A percentile compares a stretch with the other conserved stretches of the same genome.
These are phyloP conservation scores for Monsonia emarginata DNA, from an alignment of 441 rosid genomes.

Conservation along the genomic window DNA sequence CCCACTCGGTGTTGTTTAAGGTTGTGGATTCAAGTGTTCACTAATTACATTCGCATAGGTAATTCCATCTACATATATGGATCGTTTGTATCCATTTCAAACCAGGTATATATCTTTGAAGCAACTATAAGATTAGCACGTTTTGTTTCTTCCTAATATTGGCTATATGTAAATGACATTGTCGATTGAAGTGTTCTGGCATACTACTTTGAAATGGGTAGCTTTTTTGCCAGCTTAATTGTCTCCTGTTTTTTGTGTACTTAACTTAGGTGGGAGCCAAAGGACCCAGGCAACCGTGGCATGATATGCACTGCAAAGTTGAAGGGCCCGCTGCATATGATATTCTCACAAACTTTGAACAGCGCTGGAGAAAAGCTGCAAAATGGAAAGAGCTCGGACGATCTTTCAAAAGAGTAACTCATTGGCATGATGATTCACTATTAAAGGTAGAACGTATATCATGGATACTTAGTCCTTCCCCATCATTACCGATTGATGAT, in stretches of 20 bases:
- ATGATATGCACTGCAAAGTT: constrained; percentile 75
- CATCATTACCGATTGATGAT: constrained; percentile 29
- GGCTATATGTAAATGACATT: too few species aligned
- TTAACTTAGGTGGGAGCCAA: constrained; percentile 44
- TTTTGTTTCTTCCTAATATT: too few species aligned
- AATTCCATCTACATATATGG: too few species aligned
- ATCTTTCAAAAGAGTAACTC: constrained; percentile 21
- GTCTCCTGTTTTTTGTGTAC: constrained; percentile 8
- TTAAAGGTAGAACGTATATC: constrained; percentile 77
- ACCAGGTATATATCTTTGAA: too few species aligned
- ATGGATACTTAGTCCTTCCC: constrained; percentile 49
- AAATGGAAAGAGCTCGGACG: constrained; percentile 22
- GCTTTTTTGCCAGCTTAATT: constrained; percentile 1
- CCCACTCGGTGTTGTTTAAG: too few species aligned
- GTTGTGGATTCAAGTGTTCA: too few species aligned
- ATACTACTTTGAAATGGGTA: neutral
- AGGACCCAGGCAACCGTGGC: constrained; percentile 92
- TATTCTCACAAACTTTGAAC: constrained; percentile 76
- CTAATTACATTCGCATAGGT: too few species aligned
- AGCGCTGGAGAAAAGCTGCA: constrained; percentile 82
- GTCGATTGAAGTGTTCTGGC: too few species aligned
- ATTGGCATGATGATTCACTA: constrained; percentile 72
- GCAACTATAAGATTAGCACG: too few species aligned
- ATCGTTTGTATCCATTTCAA: too few species aligned
- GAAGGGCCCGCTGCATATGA: constrained; percentile 99